Percentiles rank a stretch among this genome's conserved stretches.
Conservation (phyloP, 139 green algal species). For the Haematococcus sp. region DNA sequence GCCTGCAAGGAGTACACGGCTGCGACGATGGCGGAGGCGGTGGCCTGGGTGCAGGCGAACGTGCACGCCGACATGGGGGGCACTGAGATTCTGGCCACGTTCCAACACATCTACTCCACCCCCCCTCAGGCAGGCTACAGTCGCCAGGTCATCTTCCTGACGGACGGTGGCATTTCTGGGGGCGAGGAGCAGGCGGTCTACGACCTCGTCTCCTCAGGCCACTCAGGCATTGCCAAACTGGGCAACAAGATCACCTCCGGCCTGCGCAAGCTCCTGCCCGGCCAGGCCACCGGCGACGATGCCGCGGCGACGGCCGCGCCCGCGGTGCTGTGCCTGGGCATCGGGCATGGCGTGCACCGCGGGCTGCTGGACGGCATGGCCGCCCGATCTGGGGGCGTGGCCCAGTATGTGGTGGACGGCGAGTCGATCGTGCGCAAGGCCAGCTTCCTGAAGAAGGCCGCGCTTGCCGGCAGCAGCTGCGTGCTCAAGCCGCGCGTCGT, state of each 20-base stretch:
- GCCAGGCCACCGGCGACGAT: not conserved
- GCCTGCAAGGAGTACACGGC: constrained; percentile 6
- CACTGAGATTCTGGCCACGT: constrained; percentile 27
- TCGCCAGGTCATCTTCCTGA: constrained; percentile 40
- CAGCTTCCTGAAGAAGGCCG: constrained; percentile 23
- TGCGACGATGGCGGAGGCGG: constrained; percentile 3
- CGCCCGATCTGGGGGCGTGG: constrained; percentile 7
- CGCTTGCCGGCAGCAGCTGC: constrained; percentile 3
- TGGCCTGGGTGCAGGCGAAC: constrained; percentile 30
- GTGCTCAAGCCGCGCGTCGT: constrained; percentile 12
- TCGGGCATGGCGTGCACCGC: constrained; percentile 39
- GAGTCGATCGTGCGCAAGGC: constrained; percentile 32
- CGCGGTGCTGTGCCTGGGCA: constrained; percentile 31
- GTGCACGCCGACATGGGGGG: constrained; percentile 30
- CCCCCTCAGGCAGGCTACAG: not conserved
- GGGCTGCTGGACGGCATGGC: constrained; percentile 34
- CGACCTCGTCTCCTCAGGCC: constrained; percentile 3
- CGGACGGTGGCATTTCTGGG: constrained; percentile 34
- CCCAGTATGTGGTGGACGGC: constrained; percentile 34
- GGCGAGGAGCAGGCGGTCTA: constrained; percentile 19
- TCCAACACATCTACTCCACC: constrained; percentile 25
- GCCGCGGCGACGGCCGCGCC: not conserved
- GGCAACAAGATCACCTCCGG: not conserved
- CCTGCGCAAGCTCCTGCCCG: constrained; percentile 3
- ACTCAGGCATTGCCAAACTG: too few relatives aligned